These are phyloP conservation scores for Trebouxia sp. DNA, from an alignment of 139 green algal genomes.

Conservation along the genomic window DNA sequence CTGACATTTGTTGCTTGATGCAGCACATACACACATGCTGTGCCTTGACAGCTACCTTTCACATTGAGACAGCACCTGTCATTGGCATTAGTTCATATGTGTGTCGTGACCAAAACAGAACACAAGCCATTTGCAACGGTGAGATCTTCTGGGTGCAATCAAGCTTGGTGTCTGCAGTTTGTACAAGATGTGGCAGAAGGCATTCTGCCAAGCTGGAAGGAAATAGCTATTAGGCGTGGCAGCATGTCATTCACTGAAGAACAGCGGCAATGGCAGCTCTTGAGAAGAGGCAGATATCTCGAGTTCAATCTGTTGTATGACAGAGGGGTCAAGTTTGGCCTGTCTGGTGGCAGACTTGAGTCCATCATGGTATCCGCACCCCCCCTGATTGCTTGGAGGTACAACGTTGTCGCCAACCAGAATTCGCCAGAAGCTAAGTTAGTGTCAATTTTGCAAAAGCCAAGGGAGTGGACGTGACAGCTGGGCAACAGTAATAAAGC, in stretches of 20 bases:
- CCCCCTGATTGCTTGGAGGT: constrained; percentile 85
- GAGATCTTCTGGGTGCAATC: too few species aligned
- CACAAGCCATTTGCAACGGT: too few species aligned
- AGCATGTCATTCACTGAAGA: constrained; percentile 57
- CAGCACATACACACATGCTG: too few species aligned
- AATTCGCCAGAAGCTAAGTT: constrained; percentile 64
- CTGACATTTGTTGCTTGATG: too few species aligned
- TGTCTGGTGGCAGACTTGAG: constrained; percentile 88
- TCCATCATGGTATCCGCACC: constrained; percentile 96
- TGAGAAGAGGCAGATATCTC: constrained; percentile 86
- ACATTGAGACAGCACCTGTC: too few species aligned
- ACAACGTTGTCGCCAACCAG: constrained; percentile 69
- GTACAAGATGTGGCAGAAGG: constrained; percentile 58
- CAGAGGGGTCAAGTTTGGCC: constrained; percentile 54
- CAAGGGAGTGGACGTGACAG: constrained; percentile 74
- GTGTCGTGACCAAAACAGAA: too few species aligned
- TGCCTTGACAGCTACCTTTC: too few species aligned
- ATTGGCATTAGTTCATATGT: too few species aligned
- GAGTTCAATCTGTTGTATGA: constrained; percentile 99
- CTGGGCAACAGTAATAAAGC: too few species aligned
- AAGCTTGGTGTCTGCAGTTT: constrained; percentile 45
- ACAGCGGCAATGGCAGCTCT: constrained; percentile 91
- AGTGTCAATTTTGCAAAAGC: constrained; percentile 68
- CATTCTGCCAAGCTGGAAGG: constrained; percentile 76
- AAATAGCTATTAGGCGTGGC: constrained; percentile 63